These are phyloP conservation scores for Solanum peruvianum DNA, from an alignment of 257 asterid species.

Conservation along the genomic window DNA sequence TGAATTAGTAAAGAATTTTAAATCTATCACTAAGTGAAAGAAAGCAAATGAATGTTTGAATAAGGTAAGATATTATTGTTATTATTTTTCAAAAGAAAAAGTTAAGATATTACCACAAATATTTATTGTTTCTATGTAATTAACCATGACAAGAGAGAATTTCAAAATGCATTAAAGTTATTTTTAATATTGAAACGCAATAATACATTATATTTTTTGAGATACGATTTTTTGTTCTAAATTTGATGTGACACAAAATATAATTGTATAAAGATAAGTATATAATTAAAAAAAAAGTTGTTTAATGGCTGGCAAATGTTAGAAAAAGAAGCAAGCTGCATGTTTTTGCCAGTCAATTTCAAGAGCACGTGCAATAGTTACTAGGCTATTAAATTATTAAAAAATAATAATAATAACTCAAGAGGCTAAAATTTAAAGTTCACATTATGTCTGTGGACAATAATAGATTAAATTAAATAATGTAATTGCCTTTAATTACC, in stretches of 20 bases:
- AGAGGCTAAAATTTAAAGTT: not conserved
- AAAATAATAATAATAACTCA: not conserved
- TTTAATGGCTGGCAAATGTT: not conserved
- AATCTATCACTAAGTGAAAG: not conserved
- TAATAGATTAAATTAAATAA: not conserved
- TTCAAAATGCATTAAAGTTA: not conserved
- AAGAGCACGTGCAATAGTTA: not conserved
- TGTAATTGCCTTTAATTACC: not conserved
- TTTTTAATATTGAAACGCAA: not conserved
- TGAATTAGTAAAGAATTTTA: not conserved
- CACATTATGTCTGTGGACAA: not conserved
- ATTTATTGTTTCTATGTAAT: not conserved
- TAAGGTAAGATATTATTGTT: not conserved
- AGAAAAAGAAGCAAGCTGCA: not conserved
- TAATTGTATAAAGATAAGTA: no score
- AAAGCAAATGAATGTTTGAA: not conserved
- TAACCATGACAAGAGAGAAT: not conserved
- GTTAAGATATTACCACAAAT: not conserved
- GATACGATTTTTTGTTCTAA: rapidly evolving
- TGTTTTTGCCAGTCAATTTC: not conserved
- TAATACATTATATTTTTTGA: not conserved
- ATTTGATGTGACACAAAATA: rapidly evolving
- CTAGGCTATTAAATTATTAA: not conserved
- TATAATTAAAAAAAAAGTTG: not conserved
- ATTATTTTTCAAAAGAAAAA: not conserved